Evolutionary conservation across 345 rosid genomes (phyloP).

Genomic region (Durio zibethinus): DNA sequence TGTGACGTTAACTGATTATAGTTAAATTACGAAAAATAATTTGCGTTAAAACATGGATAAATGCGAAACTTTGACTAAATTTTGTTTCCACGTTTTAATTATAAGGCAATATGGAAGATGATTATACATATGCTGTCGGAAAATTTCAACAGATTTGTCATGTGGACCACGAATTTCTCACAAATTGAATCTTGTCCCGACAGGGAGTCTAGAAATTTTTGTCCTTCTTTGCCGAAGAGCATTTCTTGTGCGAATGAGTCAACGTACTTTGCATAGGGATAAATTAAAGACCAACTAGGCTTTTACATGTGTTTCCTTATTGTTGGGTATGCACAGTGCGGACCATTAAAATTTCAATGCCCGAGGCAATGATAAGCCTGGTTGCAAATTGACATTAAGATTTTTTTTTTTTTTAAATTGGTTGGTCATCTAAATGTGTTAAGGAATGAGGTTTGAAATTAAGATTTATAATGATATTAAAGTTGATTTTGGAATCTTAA

Average conservation of each 20-base stretch:
- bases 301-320: background rate
- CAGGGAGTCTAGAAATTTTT: no score
- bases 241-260: no score
- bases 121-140: background rate
- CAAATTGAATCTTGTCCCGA: background rate
- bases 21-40: no score
- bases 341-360: background rate
- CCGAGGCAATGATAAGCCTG: background rate
- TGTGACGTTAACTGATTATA: no score
- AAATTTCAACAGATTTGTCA: background rate
- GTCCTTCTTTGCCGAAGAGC: no score
- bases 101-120: no score
- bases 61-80: background rate
- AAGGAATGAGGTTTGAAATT: background rate
- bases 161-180: background rate
- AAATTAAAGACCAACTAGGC: background rate
- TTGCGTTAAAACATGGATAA: no score
- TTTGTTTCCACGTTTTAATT: no score
- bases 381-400: background rate
- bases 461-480: background rate
- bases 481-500: no score
- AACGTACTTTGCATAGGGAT: background rate
- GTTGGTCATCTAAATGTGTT: background rate
- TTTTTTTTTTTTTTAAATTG: background rate
- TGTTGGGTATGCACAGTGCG: background rate